Evolutionary conservation across 2,329 filamentous ascomycete species (phyloP).

Genomic region (Xylariaceae sp.): DNA sequence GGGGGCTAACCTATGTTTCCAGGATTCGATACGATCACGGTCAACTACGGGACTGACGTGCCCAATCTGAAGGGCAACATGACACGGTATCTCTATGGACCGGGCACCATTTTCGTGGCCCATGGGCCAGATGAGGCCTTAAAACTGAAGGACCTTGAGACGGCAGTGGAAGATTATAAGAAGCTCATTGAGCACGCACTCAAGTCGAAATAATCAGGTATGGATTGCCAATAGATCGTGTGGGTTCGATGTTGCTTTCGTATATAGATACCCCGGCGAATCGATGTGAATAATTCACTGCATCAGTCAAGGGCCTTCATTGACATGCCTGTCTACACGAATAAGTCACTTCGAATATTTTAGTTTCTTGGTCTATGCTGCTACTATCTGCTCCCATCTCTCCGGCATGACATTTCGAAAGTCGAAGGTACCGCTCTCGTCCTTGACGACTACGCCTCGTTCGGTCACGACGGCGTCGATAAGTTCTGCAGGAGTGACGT

Average conservation of each 20-base stretch:
- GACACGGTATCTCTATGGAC: conserved; percentile 62
- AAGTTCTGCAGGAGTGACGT: conserved; percentile 82
- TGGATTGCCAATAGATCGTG: too few species aligned
- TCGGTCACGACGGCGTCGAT: conserved; percentile 97
- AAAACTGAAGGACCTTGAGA: conserved; percentile 69
- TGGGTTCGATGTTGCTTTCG: too few species aligned
- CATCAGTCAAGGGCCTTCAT: too few species aligned
- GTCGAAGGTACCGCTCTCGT: conserved; percentile 64
- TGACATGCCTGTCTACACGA: too few species aligned
- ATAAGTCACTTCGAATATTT: too few species aligned
- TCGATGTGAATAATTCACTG: too few species aligned
- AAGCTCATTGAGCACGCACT: conserved; percentile 58
- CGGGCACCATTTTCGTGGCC: conserved; percentile 76
- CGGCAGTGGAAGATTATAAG: conserved; percentile 75
- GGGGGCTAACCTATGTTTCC: conserved; percentile 1
- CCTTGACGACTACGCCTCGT: conserved; percentile 79
- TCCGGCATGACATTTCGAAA: conserved; percentile 54
- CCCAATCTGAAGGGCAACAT: conserved; percentile 69
- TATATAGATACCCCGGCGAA: too few species aligned
- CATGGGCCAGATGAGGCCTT: conserved; percentile 81
- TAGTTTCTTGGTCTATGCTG: too few species aligned
- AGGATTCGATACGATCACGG: conserved; percentile 77
- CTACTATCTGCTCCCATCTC: conserved; percentile 38
- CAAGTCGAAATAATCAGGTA: conserved; percentile 18
- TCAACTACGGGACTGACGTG: conserved; percentile 93